These are phyloP conservation scores for Phytophthora meadii DNA, from an alignment of 352 stramenopile genomes.

Conservation along the genomic window DNA sequence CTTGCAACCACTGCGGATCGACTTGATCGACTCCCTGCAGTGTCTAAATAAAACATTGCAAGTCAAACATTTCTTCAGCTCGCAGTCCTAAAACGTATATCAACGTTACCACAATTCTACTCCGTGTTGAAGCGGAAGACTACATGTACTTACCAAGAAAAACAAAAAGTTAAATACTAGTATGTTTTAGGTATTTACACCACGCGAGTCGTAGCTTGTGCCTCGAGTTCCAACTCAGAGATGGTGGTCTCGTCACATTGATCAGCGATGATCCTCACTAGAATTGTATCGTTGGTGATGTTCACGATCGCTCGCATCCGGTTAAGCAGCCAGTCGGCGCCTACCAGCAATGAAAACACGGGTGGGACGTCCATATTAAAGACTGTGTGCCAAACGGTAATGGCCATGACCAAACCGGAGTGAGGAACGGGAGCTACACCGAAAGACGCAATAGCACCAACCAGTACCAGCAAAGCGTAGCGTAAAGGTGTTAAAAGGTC, in stretches of 20 bases:
- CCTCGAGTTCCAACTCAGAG: conserved; percentile 31
- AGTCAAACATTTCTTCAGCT: too few species aligned
- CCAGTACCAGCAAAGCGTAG: conserved; percentile 64
- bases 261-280: conserved; percentile 74
- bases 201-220: conserved; percentile 17
- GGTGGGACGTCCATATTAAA: conserved; percentile 61
- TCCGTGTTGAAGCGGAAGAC: too few species aligned
- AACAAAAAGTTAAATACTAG: conserved; percentile 13
- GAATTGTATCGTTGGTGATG: conserved; percentile 83
- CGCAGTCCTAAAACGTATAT: too few species aligned
- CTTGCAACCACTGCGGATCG: neutral
- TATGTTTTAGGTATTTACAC: conserved; percentile 2
- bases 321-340: conserved; percentile 76
- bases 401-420: conserved; percentile 76
- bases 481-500: conserved; percentile 53
- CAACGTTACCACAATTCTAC: too few species aligned
- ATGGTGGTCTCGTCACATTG: conserved; percentile 68
- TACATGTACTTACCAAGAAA: neutral
- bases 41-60: too few species aligned
- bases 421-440: conserved; percentile 76
- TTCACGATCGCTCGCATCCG: conserved; percentile 77
- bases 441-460: conserved; percentile 71
- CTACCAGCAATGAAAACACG: conserved; percentile 72
- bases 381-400: conserved; percentile 81
- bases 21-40: too few species aligned